These are phyloP conservation scores for Geranomyces variabilis DNA, from an alignment of 192 early-diverging fungal genomes.

Conservation along the genomic window DNA sequence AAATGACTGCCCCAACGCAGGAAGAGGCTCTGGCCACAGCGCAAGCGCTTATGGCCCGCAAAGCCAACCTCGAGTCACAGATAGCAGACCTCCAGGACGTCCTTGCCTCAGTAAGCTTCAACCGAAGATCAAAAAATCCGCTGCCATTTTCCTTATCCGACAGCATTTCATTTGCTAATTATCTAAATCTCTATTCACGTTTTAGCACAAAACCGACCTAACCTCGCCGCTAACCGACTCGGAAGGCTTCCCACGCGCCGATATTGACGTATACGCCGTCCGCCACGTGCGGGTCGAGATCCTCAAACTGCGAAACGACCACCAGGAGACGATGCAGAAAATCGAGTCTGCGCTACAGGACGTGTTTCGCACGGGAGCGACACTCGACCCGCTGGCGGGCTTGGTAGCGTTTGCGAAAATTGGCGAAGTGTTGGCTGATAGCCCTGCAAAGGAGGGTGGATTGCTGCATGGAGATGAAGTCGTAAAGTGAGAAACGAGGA, in stretches of 20 bases:
- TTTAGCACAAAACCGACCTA: constrained; percentile 52
- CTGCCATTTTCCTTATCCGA: not conserved
- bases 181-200: not conserved
- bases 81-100: constrained; percentile 25
- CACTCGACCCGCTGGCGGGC: too few relatives aligned
- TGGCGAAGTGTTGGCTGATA: constrained; percentile 41
- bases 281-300: constrained; percentile 55
- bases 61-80: constrained; percentile 22
- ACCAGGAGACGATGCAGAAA: constrained; percentile 54
- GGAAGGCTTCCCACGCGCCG: constrained; percentile 69
- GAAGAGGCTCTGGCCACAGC: constrained; percentile 22
- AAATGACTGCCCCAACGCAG: constrained; percentile 33
- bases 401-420: constrained; percentile 22
- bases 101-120: constrained; percentile 23
- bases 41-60: constrained; percentile 23
- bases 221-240: constrained; percentile 58
- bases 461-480: constrained; percentile 38
- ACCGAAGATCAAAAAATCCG: not conserved
- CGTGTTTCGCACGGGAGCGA: constrained; percentile 24
- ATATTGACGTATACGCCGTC: constrained; percentile 67
- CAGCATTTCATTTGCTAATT: not conserved
- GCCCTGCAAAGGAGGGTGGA: constrained; percentile 38
- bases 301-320: constrained; percentile 57
- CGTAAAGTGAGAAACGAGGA: not conserved
- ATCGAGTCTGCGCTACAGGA: constrained; percentile 56